phyloP scores from a whole-genome alignment of 345 rosid species.

The Stellera chamaejasme region DNA sequence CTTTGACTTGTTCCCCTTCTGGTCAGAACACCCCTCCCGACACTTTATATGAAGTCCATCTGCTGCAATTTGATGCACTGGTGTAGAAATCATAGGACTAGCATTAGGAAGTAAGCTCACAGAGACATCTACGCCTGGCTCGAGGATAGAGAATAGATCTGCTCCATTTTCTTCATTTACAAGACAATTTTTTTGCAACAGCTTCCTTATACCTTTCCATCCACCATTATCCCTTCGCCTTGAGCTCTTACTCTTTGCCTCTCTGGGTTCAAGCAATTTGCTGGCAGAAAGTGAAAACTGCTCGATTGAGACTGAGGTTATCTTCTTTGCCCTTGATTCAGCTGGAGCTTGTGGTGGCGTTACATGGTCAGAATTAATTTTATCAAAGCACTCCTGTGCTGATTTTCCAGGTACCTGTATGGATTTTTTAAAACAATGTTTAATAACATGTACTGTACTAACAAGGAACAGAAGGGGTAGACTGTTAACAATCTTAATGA shows the following conservation, averaged over 20 bases:
- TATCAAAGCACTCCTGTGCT: slow-evolving; percentile 77
- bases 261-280: slow-evolving; percentile 45
- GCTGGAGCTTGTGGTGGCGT: slow-evolving; percentile 52
- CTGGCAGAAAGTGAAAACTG: slow-evolving; percentile 58
- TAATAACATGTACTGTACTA: no score
- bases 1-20: slow-evolving; percentile 29
- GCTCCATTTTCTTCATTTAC: slow-evolving; percentile 37
- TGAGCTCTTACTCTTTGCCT: slow-evolving; percentile 24
- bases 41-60: slow-evolving; percentile 32
- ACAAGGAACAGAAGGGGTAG: no score
- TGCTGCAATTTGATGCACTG: slow-evolving; percentile 21
- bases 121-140: slow-evolving; percentile 31
- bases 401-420: slow-evolving; percentile 78
- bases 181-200: slow-evolving; percentile 46
- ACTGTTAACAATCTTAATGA: no score
- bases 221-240: slow-evolving; percentile 30
- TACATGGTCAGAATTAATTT: slow-evolving; percentile 46
- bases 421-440: slow-evolving; percentile 4
- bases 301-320: slow-evolving; percentile 30
- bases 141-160: slow-evolving; percentile 71
- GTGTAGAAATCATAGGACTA: slow-evolving; percentile 35
- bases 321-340: slow-evolving; percentile 42
- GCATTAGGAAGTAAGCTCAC: slow-evolving; percentile 14
- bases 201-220: slow-evolving; percentile 46
- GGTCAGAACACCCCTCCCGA: slow-evolving; percentile 25